Evolutionary conservation across 176 grass and related monocot genomes (phyloP), one percentile per base, ranked within the genome.

Genomic region (Eleusine indica): DNA sequence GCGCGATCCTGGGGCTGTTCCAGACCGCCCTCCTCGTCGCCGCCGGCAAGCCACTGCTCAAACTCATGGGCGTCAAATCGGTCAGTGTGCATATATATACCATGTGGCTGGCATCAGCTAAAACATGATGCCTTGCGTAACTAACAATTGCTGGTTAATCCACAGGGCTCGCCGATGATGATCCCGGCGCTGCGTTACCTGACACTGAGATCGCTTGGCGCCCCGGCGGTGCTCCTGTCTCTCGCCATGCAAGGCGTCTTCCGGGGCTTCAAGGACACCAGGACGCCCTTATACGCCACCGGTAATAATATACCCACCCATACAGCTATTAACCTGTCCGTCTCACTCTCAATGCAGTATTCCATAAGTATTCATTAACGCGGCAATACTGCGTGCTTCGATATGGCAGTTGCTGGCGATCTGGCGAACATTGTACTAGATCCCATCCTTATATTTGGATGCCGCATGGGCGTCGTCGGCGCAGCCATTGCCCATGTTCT

Each of bases 181-280:
- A 5, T 35, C 4, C 93, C 96, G 1, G 93, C 93, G 35, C 82
- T 94, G 61, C 89, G 89, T 19, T 95, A 95, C 79, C 79, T 98
- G 70, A 93, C 80, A 15, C 82, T 98, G 43, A 87, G 96, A 66
- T 86, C 91, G 7, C 87, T 98, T 40, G 93, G 93, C 68, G 89
- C 93, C 68, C 96, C 93, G 8, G 96, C 93, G 51, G 93, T 98
- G 65, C 87, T 98, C 8, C 74, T 98, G 85, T 98, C 96, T 60
- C 43, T 98, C 68, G 93, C 96, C 43, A 95, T 95, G 96, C 96
- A 98, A 84, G 96, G 96, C 1, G 96, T 98, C 82, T 98, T 98
- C 71, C 76, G 96, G 43, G 96, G 96, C 17, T 95, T 98, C 63
- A 98, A 94, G 68, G 96, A 98, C 70, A 95, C 96, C n/a, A 95